These are phyloP conservation scores for Zizania latifolia DNA, from an alignment of 176 grass and related monocot species.

Conservation along the genomic window DNA sequence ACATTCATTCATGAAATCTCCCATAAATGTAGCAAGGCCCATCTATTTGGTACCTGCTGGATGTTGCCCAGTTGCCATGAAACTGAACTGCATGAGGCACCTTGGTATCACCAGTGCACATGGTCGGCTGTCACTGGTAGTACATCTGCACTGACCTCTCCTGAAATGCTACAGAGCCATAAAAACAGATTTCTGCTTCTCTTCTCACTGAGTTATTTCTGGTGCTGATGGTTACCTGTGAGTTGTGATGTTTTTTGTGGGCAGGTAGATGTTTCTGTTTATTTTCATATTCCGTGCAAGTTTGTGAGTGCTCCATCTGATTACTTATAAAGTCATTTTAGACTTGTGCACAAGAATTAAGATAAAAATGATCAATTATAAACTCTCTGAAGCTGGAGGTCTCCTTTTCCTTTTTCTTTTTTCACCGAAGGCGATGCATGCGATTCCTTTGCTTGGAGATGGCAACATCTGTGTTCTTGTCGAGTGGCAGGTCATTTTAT, in stretches of 20 bases:
- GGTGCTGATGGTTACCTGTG: background rate
- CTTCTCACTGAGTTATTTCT: background rate
- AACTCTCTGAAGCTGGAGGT: too few relatives aligned
- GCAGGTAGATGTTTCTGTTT: too few relatives aligned
- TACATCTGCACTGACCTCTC: constrained; percentile 26
- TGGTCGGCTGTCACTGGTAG: constrained; percentile 15
- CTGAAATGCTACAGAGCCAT: constrained; percentile 18
- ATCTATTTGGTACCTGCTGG: constrained; percentile 2
- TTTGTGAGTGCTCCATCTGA: too few relatives aligned
- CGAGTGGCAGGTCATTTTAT: background rate
- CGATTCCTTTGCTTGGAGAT: background rate
- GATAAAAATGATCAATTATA: background rate
- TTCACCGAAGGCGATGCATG: background rate
- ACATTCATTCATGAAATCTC: constrained; percentile 2
- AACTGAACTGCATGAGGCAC: background rate
- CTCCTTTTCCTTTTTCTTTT: background rate
- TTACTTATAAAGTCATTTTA: too few relatives aligned
- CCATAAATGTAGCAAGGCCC: constrained; percentile 4
- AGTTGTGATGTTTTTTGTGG: too few relatives aligned
- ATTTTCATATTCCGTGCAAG: too few relatives aligned
- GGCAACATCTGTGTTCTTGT: constrained; percentile 10
- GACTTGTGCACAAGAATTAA: too few relatives aligned
- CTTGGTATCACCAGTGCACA: constrained; percentile 10
- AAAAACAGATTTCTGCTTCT: constrained; percentile 28
- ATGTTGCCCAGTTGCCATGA: constrained; percentile 12